These are phyloP conservation scores for Stylosanthes scabra DNA, from an alignment of 331 rosid species.

Conservation along the genomic window DNA sequence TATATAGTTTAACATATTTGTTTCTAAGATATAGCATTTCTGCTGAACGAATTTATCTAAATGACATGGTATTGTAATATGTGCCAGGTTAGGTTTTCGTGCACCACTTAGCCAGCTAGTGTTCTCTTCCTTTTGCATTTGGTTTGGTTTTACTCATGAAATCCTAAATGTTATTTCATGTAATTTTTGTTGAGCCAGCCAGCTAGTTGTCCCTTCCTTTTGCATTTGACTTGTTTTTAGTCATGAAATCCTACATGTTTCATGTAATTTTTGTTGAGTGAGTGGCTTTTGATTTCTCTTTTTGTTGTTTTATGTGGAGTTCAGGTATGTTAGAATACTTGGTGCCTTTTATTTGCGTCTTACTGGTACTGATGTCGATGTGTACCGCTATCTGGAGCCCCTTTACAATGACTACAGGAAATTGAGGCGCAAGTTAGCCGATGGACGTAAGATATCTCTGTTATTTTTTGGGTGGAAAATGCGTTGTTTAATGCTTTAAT, in stretches of 20 bases:
- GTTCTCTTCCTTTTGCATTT: no score
- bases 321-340: constrained; percentile 90
- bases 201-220: no score
- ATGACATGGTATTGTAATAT: no score
- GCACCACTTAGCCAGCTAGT: no score
- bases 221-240: no score
- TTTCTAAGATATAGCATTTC: no score
- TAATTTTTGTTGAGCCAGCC: background rate
- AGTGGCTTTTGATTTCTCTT: background rate
- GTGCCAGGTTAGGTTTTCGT: no score
- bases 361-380: constrained; percentile 87
- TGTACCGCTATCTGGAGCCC: constrained; percentile 90
- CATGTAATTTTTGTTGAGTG: background rate
- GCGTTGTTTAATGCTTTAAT: background rate
- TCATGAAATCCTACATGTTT: no score
- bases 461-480: background rate
- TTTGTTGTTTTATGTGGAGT: background rate
- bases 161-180: no score
- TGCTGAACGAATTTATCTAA: no score
- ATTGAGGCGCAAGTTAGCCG: constrained; percentile 67
- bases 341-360: constrained; percentile 96
- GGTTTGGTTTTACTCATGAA: no score
- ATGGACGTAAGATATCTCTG: constrained; percentile 69
- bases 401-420: constrained; percentile 89
- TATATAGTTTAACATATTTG: no score